phyloP scores from a whole-genome alignment of 345 rosid species.

The Citrus cavaleriei region DNA sequence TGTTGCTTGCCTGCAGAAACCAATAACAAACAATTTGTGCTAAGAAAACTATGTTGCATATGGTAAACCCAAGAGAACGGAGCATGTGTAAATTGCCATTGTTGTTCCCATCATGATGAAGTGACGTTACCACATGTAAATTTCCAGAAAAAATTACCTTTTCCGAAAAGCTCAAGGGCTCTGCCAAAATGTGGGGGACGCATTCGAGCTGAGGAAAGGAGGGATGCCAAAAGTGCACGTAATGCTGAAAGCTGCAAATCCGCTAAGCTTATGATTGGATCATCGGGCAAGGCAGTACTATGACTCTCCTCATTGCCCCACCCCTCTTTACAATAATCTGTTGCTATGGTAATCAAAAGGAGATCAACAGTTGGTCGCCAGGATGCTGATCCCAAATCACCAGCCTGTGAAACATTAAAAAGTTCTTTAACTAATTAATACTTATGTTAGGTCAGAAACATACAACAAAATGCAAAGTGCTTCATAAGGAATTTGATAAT shows the following conservation, averaged over 20 bases:
- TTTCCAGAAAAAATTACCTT: conserved; percentile 43
- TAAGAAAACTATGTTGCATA: background rate
- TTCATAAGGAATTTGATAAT: background rate
- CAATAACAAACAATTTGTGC: background rate
- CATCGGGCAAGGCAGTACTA: conserved; percentile 28
- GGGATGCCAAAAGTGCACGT: conserved; percentile 66
- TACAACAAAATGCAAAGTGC: background rate
- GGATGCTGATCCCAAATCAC: conserved; percentile 56
- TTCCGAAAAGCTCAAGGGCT: conserved; percentile 69
- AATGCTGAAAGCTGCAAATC: conserved; percentile 76
- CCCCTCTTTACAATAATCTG: conserved; percentile 48
- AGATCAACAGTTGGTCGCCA: conserved; percentile 64
- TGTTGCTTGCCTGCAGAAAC: conserved; percentile 48
- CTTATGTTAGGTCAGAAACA: background rate
- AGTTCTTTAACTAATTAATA: background rate
- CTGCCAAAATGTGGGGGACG: conserved; percentile 61
- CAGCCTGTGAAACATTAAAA: conserved; percentile 48
- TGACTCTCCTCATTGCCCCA: conserved; percentile 43
- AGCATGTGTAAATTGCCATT: background rate
- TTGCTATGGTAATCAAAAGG: conserved; percentile 56
- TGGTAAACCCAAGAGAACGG: background rate
- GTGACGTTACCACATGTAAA: background rate
- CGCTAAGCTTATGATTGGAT: conserved; percentile 26
- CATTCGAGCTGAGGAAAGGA: conserved; percentile 57
- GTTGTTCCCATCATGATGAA: background rate